Evolutionary conservation across 169 alveolate species (phyloP), one percentile per base, ranked within the genome.

Genomic region (Plasmodium relictum): DNA sequence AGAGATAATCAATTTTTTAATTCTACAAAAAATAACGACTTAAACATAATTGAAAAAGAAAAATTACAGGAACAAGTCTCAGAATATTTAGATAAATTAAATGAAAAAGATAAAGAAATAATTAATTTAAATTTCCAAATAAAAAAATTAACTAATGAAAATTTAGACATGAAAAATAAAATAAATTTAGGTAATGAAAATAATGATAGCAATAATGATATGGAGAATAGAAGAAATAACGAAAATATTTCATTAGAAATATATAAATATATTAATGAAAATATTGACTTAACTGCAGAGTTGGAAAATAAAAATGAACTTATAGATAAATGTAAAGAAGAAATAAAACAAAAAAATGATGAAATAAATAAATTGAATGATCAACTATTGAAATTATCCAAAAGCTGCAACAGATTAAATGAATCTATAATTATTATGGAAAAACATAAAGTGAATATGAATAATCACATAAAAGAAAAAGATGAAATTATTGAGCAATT

Each of bases 281-380:
- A 83, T 37, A 68, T 83, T 1, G 85, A 83, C 44, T 73, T 83
- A 14, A 83, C 91, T 3, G 72, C 91, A 14, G 91, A 83, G 14
- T 24, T 83, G 12, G 91, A 83, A 58, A 69, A 83, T 7, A 83
- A 71, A 44, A 68, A 83, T 45, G 91, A 66, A 16, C 9, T 83
- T 16, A 54, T 83, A 7, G 91, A 83, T 1, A 41, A 83, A 56
- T 68, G 9, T 7, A 83, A 45, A 26, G 85, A 83, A 24, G 91
- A 83, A n/a, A 14, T 71, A 2, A 66, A 44, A 22, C 31, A 54
- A n/a, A 83, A 68, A 9, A 73, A 83, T 26, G 62, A 31, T 10
- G 63, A 83, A 56, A 41, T 83, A 68, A 20, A 44, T 6, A 54
- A 66, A 42, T n/a, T 83, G 16, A 41, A 68, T 45, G 54, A 83